Evolutionary conservation across 306 rosid genomes (phyloP), one percentile per base, ranked within the genome.

Genomic region (Glycine tomentella): DNA sequence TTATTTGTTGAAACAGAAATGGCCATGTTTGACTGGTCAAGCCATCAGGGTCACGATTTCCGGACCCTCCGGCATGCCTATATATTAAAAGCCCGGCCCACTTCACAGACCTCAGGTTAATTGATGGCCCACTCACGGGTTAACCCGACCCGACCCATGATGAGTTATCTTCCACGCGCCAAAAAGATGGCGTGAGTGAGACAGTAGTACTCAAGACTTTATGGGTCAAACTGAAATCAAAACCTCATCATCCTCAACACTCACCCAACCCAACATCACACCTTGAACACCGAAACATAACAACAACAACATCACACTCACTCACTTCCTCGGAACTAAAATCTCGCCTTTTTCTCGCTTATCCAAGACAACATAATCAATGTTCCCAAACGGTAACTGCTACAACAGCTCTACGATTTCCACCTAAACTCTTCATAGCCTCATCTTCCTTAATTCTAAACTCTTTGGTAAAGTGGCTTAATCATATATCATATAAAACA

Each of bases 161-260:
- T 25, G 33, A 13, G 3, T 7, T 15, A 7, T 9, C 64, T 0
- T 31, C 1, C 81, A 87, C 87, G 88, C 66, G 49, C 83, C 16
- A 0, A 0, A 33, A n/a, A 0, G 3, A 6, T 55, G 80, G 84
- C 79, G 82, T 82, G 73, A 1, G 0, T 5, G 3, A 44, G 15
- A 36, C 89, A 31, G 25, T 12, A n/a, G 2, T 50, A 58, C 62
- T 68, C 34, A 34, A 6, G 49, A 77, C 59, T 69, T 55, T 84
- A 74, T 77, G 44, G 73, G 88, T 90, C 84, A 74, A 81, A 81
- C 62, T 84, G 73, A 83, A 86, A 80, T 88, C 86, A 84, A 86
- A 45, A 58, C 88, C 79, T 67, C 61, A 83, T 81, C 87, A 66
- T 75, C 87, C 81, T 71, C 75, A 33, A 68, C 53, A 34, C 53